phyloP scores from a whole-genome alignment of 768 basidiomycete genomes.

The Lentinula edodes region DNA sequence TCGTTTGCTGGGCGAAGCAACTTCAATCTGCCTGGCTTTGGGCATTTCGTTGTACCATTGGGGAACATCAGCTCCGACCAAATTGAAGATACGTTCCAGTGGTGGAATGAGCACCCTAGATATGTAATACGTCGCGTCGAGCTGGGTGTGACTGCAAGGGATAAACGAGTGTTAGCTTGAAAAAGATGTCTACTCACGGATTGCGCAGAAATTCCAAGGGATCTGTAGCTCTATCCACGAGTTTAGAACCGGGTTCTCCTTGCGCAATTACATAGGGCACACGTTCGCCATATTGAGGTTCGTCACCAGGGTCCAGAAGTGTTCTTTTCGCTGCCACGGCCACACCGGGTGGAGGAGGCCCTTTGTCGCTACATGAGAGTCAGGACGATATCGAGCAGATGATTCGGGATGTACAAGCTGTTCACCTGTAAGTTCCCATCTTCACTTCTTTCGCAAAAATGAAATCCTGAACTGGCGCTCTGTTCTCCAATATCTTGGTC shows the following conservation, averaged over 20 bases:
- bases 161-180: neutral
- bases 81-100: slow-evolving; percentile 83
- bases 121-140: slow-evolving; percentile 93
- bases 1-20: slow-evolving; percentile 23
- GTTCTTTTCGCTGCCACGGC: slow-evolving; percentile 76
- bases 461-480: slow-evolving; percentile 85
- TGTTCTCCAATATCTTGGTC: slow-evolving; percentile 77
- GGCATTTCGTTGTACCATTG: slow-evolving; percentile 90
- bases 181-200: slow-evolving; percentile 36
- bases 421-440: slow-evolving; percentile 87
- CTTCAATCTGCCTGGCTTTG: slow-evolving; percentile 34
- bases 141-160: slow-evolving; percentile 48
- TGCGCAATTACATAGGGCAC: slow-evolving; percentile 84
- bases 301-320: slow-evolving; percentile 70
- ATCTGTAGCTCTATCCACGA: slow-evolving; percentile 72
- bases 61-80: slow-evolving; percentile 83
- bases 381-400: neutral
- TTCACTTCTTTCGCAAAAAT: slow-evolving; percentile 92
- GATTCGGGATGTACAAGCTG: neutral
- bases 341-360: slow-evolving; percentile 87
- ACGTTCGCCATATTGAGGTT: slow-evolving; percentile 90
- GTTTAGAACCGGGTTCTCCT: slow-evolving; percentile 53
- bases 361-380: slow-evolving; percentile 56
- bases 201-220: slow-evolving; percentile 66
- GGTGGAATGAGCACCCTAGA: slow-evolving; percentile 82